Percentiles rank a stretch among this genome's conserved stretches.
Conservation (phyloP, 345 rosid genomes). For the Microthlaspi erraticum region DNA sequence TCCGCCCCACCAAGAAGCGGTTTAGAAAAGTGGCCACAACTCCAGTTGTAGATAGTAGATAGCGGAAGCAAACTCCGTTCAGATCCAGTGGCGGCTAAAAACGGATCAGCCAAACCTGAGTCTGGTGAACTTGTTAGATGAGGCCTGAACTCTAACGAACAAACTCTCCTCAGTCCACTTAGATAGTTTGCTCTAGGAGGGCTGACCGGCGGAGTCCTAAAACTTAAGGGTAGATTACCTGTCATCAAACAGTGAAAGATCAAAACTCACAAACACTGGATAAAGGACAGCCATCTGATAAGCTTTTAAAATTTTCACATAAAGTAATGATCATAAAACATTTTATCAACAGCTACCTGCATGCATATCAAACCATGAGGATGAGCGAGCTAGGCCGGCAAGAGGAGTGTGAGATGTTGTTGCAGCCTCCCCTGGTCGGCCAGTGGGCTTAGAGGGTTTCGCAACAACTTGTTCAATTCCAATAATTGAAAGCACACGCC, state of each 20-base stretch:
- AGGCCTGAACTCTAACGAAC: slow-evolving; percentile 94
- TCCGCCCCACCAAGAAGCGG: slow-evolving; percentile 86
- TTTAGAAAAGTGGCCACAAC: slow-evolving; percentile 96
- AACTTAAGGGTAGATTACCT: slow-evolving; percentile 88
- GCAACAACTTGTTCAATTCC: slow-evolving; percentile 93
- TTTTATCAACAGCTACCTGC: slow-evolving; percentile 55
- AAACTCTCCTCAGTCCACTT: slow-evolving; percentile 90
- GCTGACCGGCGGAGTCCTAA: slow-evolving; percentile 99
- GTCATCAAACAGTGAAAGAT: slow-evolving; percentile 46
- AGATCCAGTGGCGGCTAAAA: slow-evolving; percentile 67
- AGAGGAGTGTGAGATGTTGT: slow-evolving; percentile 61
- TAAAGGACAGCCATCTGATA: slow-evolving; percentile 9
- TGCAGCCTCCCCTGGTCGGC: slow-evolving; percentile 63
- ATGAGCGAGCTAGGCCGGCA: slow-evolving; percentile 86
- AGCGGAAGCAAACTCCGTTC: slow-evolving; percentile 90
- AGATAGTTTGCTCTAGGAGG: slow-evolving; percentile 88
- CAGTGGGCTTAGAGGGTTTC: slow-evolving; percentile 61
- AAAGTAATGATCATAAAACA: slow-evolving; percentile 26
- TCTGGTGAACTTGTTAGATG: slow-evolving; percentile 78
- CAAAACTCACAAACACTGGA: slow-evolving; percentile 25
- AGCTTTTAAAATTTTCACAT: slow-evolving; percentile 14
- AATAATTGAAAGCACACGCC: slow-evolving; percentile 79
- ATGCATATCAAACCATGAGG: slow-evolving; percentile 97
- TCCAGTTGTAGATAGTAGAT: slow-evolving; percentile 92
- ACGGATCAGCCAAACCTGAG: slow-evolving; percentile 95